Conservation (phyloP, 1,139 yeast species). For the Suhomyces terraborum region DNA sequence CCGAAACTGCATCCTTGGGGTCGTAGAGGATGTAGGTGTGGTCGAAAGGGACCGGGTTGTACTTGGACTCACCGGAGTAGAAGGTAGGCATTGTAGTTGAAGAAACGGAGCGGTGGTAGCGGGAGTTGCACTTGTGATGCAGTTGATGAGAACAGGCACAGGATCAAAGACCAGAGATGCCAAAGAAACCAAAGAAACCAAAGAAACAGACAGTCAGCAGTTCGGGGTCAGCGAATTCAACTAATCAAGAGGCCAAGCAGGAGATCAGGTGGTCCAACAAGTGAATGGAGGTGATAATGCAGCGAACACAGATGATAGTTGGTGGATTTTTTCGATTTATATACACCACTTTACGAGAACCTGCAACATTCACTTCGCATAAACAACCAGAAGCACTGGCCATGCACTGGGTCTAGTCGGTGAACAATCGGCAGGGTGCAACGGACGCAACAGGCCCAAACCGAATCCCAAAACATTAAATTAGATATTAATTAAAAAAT, state of each 20-base stretch:
- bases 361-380: not conserved
- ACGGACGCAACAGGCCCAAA: not conserved
- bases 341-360: not conserved
- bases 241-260: too few species aligned
- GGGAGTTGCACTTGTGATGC: not conserved
- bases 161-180: too few species aligned
- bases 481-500: not conserved
- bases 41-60: constrained; percentile 54
- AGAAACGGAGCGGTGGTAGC: not conserved
- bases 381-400: not conserved
- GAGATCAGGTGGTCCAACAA: too few species aligned
- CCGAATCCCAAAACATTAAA: not conserved
- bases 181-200: too few species aligned
- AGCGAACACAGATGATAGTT: not conserved
- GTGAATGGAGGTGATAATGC: not conserved
- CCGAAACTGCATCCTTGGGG: constrained; percentile 62
- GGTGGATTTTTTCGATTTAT: constrained; percentile 1
- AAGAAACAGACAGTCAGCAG: too few species aligned
- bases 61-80: constrained; percentile 24
- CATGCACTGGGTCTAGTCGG: not conserved
- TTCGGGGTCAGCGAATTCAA: too few species aligned
- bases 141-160: too few species aligned
- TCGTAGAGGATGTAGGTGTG: constrained; percentile 82
- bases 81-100: constrained; percentile 23
- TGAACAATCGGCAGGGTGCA: constrained; percentile 1